A percentile compares a stretch with the other conserved stretches of the same genome.
Conservation (phyloP, 345 rosid species). For the Aethionema arabicum region DNA sequence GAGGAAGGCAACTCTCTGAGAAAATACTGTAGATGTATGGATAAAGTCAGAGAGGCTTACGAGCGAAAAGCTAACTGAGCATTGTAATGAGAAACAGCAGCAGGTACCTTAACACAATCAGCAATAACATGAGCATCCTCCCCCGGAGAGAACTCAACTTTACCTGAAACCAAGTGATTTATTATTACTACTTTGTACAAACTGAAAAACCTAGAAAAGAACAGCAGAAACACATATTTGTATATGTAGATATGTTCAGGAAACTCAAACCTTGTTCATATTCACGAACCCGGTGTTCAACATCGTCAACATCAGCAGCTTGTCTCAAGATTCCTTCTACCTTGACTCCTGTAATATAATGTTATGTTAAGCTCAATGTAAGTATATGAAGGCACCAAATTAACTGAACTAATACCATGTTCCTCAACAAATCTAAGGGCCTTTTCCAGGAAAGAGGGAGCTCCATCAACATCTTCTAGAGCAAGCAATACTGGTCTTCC, state of each 20-base stretch:
- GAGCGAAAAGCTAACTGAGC: slow-evolving; percentile 18
- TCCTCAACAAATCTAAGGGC: slow-evolving; percentile 90
- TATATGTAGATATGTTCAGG: not conserved
- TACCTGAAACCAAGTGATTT: slow-evolving; percentile 56
- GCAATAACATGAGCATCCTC: slow-evolving; percentile 95
- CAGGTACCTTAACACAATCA: slow-evolving; percentile 86
- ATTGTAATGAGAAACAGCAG: slow-evolving; percentile 9
- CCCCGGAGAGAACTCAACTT: slow-evolving; percentile 55
- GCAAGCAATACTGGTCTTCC: slow-evolving; percentile 94
- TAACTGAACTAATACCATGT: slow-evolving; percentile 56
- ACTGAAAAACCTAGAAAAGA: not conserved
- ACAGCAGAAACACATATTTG: not conserved
- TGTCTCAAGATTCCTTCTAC: slow-evolving; percentile 96
- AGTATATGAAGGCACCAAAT: slow-evolving; percentile 12
- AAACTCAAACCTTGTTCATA: slow-evolving; percentile 77
- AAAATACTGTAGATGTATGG: slow-evolving; percentile 60
- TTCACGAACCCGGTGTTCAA: slow-evolving; percentile 81
- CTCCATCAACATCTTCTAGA: slow-evolving; percentile 92
- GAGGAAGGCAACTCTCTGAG: slow-evolving; percentile 96
- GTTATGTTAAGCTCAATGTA: slow-evolving; percentile 32
- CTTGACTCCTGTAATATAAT: slow-evolving; percentile 58
- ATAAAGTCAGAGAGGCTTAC: slow-evolving; percentile 30
- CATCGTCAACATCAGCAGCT: slow-evolving; percentile 98
- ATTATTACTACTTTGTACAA: slow-evolving; percentile 11
- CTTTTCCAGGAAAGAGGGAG: slow-evolving; percentile 98